phyloP scores from a whole-genome alignment of 139 green algal species.

The Chlorella sp. region DNA sequence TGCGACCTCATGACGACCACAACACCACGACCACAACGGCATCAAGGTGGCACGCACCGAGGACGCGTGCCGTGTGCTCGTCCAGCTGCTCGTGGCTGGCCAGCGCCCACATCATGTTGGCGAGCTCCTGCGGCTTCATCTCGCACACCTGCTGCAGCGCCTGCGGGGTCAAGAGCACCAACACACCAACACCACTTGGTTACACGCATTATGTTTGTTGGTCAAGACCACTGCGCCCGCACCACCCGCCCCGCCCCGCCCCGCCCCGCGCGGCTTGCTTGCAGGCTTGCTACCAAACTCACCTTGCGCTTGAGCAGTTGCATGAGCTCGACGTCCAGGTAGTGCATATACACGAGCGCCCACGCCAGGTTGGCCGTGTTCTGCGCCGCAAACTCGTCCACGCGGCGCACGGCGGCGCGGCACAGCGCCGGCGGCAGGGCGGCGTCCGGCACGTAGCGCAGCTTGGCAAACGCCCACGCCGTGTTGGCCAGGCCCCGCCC shows the following conservation, averaged over 20 bases:
- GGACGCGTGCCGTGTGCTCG: background rate
- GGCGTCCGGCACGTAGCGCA: conserved; percentile 34
- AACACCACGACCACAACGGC: background rate
- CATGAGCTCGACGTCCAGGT: conserved; percentile 40
- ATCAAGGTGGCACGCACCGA: background rate
- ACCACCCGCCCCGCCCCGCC: too few relatives aligned
- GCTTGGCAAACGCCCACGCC: conserved; percentile 51
- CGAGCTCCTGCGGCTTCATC: conserved; percentile 60
- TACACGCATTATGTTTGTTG: too few relatives aligned
- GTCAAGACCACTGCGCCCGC: too few relatives aligned
- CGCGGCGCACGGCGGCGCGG: conserved; percentile 18
- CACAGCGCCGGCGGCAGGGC: conserved; percentile 36
- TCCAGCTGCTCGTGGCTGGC: conserved; percentile 39
- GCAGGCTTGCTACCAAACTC: too few relatives aligned
- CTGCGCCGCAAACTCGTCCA: conserved; percentile 37
- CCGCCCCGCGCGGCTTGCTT: too few relatives aligned
- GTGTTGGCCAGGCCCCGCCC: conserved; percentile 49
- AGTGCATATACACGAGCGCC: conserved; percentile 56
- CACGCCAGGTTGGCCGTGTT: conserved; percentile 56
- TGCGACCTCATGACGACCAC: too few relatives aligned
- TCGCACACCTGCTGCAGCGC: conserved; percentile 17
- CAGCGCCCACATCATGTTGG: conserved; percentile 58
- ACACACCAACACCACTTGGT: too few relatives aligned
- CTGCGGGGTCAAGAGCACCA: conserved; percentile 3
- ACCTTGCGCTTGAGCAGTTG: conserved; percentile 1